Base-by-base conservation (phyloP, 192 early-diverging fungal species). In the Mortierella alpina region DNA sequence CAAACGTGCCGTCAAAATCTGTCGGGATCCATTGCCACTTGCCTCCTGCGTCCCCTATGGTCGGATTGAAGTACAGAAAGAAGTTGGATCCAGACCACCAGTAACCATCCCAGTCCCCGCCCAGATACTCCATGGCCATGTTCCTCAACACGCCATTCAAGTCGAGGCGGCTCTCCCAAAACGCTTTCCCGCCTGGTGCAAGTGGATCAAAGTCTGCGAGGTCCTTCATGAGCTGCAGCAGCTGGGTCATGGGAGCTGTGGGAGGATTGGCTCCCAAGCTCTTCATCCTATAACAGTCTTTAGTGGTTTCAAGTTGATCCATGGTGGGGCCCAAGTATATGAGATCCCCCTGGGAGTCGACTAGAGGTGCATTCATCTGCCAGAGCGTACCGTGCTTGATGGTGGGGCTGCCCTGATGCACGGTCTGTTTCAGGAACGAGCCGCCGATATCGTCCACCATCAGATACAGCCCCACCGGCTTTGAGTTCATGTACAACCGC, bases 1-100 rank as follows among this genome's bases (percentile, higher is more conserved):
- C 84, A 71, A 85, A 82, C 11, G 75, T 82, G n/a, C 60, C 76
- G 31, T 85, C 84, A 48, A 85, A 85, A 67, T 85, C 84, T 11
- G 82, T 82, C 0, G 84, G 84, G 39, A 85, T 11, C 63, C 72
- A 74, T 6, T 74, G 72, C 72, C 72, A 74, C 31, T 67, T 67
- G 49, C 72, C 72, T 31, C 31, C 31, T 5, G 17, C 10, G 22
- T 47, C 47, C 5, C 72, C 72, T 13, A 74, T 42, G 6, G 20
- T 39, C 11, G 72, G 61, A 48, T 75, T 75, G 20, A 75, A 75
- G 66, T 75, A 75, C 60, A 75, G 50, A 14, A 75, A 70, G 61
- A 70, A 77, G 55, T 77, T 77, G n/a, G 66, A 77, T 3, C 67
- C 74, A 0, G 74, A 51, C 40, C 55, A 52, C 74, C 74, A 77